A percentile compares a stretch with the other conserved stretches of the same genome.
Conservation (phyloP, 2,329 filamentous ascomycete species). For the Calonectria ilicicola region DNA sequence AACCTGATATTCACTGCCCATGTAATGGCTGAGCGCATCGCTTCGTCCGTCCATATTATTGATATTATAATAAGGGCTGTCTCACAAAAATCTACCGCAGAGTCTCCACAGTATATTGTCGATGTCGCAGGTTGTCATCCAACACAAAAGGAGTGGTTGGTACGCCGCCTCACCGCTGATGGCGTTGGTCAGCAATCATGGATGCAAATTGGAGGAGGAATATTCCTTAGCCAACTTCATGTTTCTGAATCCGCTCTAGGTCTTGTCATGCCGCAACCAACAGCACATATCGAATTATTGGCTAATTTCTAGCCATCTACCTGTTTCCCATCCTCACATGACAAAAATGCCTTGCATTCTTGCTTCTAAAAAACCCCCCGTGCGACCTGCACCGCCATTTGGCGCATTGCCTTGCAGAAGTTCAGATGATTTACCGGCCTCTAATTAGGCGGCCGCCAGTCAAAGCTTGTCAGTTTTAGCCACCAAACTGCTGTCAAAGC, state of each 20-base stretch:
- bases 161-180: too few species aligned
- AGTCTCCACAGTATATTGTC: too few species aligned
- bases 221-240: too few species aligned
- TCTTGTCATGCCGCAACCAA: background rate
- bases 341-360: background rate
- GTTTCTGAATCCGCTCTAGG: background rate
- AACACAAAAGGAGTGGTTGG: too few species aligned
- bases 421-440: background rate
- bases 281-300: background rate
- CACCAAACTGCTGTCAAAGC: background rate
- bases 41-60: too few species aligned
- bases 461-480: background rate
- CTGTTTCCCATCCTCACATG: background rate
- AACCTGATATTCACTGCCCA: too few species aligned
- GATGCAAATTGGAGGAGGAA: too few species aligned
- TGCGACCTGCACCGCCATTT: background rate
- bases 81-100: too few species aligned
- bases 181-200: too few species aligned
- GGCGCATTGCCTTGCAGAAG: background rate
- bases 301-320: background rate
- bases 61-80: too few species aligned
- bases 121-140: too few species aligned
- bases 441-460: background rate
- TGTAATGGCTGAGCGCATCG: too few species aligned
- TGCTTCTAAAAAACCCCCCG: background rate